Base-by-base conservation (phyloP, 352 stramenopile genomes). In the Phytophthora sp. region DNA sequence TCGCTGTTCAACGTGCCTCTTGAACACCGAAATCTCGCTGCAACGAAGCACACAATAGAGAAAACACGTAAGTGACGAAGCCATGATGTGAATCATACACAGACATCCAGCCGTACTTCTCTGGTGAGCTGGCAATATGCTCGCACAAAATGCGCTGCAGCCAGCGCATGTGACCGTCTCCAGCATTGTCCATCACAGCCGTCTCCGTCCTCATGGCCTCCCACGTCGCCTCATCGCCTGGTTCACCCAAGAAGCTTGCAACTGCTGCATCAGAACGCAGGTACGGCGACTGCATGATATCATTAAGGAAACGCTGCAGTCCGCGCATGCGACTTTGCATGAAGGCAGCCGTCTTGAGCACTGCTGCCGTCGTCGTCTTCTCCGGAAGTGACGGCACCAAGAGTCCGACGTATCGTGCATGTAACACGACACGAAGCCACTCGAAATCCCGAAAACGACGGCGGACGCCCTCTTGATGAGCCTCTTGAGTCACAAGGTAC, bases 391-490 rank as follows among this genome's bases (percentile, higher is more conserved):
- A 90, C 26, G 84, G 84, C 16, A 92, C 63, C 20, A 90, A 69
- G 52, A 90, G 78, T 31, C 84, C 84, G 18, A 85, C 60, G 64
- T 92, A 92, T 8, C 84, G 78, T 21, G 73, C 78, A 27, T 71
- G 69, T 3, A 92, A 71, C 36, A 89, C 82, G 7, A 67, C 60
- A 26, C 83, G 84, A n/a, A 92, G 74, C 84, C 84, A 92, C 46
- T 77, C 78, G 66, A 92, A 92, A 53, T 92, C 84, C 42, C 84
- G 86, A 44, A 89, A 92, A 57, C 84, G 80, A 26, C 84, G 81
- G 0, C 84, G 82, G 20, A 87, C 73, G 18, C 69, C 60, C 21
- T 74, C 60, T 56, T 73, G 65, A 11, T 49, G 58, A 31, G 23
- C 39, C 8, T 66, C 53, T 26, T 84, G 73, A 71, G 72, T 27